A percentile compares a stretch with the other conserved stretches of the same genome.
These are phyloP conservation scores for Rhodotorula paludigena DNA, from an alignment of 768 basidiomycete species.

Conservation along the genomic window DNA sequence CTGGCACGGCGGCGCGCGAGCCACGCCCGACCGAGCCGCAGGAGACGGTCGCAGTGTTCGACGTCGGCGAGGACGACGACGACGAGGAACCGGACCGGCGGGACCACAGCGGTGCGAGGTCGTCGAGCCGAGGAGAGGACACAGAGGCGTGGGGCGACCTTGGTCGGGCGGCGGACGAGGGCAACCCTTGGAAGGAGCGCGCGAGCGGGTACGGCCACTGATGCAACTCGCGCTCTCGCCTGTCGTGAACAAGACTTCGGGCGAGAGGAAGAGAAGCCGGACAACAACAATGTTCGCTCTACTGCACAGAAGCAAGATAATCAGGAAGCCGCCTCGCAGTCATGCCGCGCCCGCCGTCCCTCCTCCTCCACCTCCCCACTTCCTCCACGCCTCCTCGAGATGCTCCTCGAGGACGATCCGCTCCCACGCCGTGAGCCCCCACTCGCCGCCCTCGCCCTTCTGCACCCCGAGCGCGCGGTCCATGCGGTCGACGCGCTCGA, in stretches of 20 bases:
- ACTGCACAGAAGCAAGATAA: background rate
- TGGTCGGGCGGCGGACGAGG: slow-evolving; percentile 8
- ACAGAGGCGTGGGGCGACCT: slow-evolving; percentile 20
- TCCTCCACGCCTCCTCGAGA: slow-evolving; percentile 2
- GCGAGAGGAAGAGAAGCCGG: background rate
- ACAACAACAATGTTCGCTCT: background rate
- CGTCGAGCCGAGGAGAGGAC: background rate
- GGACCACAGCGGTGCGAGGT: too few relatives aligned
- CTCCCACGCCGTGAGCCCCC: slow-evolving; percentile 18
- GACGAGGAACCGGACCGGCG: too few relatives aligned
- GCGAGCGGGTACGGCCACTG: background rate
- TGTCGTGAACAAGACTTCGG: too few relatives aligned
- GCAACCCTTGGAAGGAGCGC: slow-evolving; percentile 2
- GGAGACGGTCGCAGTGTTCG: slow-evolving; percentile 31
- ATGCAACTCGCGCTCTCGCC: background rate
- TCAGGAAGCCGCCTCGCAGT: background rate
- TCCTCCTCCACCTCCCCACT: background rate
- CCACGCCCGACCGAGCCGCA: slow-evolving; percentile 1
- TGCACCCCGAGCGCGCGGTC: background rate
- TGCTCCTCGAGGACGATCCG: slow-evolving; percentile 10
- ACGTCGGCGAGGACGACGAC: slow-evolving; percentile 34
- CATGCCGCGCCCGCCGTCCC: too few relatives aligned
- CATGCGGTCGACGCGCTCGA: slow-evolving; percentile 1
- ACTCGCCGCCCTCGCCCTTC: background rate
- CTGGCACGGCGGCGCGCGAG: too few relatives aligned